Conservation (phyloP, 1,139 yeast genomes). For the Magnusiomyces tetraspermus region DNA sequence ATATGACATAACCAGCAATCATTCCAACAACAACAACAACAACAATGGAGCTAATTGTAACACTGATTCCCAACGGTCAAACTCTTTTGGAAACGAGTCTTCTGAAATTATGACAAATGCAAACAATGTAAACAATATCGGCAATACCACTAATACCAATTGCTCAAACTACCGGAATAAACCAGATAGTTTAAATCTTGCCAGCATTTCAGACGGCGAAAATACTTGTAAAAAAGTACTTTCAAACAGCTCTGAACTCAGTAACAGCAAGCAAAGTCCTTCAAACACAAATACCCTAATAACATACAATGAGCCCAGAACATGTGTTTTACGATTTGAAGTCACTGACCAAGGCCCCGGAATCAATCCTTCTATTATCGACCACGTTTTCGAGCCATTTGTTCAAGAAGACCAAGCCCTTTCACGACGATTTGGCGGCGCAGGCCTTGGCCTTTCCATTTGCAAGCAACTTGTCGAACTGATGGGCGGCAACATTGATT, state of each 20-base stretch:
- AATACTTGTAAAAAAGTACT: background rate
- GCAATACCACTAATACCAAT: too few relatives aligned
- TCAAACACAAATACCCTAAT: background rate
- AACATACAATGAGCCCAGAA: background rate
- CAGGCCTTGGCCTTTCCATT: constrained; percentile 88
- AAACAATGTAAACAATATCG: too few relatives aligned
- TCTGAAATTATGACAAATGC: too few relatives aligned
- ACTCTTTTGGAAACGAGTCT: too few relatives aligned
- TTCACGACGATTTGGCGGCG: constrained; percentile 87
- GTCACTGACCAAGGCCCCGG: constrained; percentile 93
- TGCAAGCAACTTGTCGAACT: constrained; percentile 82
- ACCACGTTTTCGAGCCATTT: constrained; percentile 87
- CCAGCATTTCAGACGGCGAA: background rate
- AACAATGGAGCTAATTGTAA: background rate
- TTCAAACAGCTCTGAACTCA: too few relatives aligned
- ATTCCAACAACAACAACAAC: background rate
- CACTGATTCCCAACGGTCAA: background rate
- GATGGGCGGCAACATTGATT: constrained; percentile 58
- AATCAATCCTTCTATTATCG: constrained; percentile 67
- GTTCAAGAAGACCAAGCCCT: constrained; percentile 95
- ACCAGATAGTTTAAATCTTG: background rate
- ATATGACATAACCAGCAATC: background rate
- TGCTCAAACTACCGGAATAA: too few relatives aligned
- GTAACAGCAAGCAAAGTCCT: background rate
- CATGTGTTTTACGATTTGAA: constrained; percentile 45